phyloP scores from a whole-genome alignment of 2,329 filamentous ascomycete species.

The Fusarium kyushuense region DNA sequence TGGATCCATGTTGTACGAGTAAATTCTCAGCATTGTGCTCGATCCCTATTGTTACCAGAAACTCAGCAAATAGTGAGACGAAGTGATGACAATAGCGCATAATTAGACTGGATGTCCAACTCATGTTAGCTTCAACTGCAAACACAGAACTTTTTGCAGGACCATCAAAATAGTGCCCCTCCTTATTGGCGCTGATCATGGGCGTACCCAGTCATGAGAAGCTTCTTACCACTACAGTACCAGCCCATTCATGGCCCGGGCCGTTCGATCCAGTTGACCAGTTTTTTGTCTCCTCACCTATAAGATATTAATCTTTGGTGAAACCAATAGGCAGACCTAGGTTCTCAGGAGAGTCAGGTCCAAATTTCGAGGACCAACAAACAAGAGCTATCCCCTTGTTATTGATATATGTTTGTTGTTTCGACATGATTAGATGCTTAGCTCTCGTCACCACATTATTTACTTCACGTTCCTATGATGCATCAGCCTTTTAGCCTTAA shows the following conservation, averaged over 20 bases:
- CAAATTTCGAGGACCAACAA: not conserved
- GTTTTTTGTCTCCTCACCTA: not conserved
- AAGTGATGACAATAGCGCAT: not conserved
- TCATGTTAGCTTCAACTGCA: conserved; percentile 22
- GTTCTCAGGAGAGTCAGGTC: not conserved
- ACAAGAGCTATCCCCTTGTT: not conserved
- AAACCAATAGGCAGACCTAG: not conserved
- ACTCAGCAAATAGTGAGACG: not conserved
- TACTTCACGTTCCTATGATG: conserved; percentile 20
- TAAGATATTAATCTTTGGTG: not conserved
- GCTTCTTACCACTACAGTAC: not conserved
- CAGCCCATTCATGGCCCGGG: conserved; percentile 24
- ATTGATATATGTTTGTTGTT: not conserved
- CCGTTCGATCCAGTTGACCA: conserved; percentile 18
- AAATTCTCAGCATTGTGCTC: not conserved
- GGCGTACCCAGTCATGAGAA: conserved; percentile 8
- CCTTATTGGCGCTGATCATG: conserved; percentile 21
- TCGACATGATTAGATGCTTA: not conserved
- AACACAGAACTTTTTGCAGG: not conserved
- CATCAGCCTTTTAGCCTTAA: conserved; percentile 16
- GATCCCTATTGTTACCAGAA: not conserved
- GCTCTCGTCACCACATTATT: not conserved
- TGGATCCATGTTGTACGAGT: not conserved
- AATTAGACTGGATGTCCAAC: conserved; percentile 6
- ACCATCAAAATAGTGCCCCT: conserved; percentile 7